Conservation (phyloP, 2,329 filamentous ascomycete species). For the Parastagonospora avenae region DNA sequence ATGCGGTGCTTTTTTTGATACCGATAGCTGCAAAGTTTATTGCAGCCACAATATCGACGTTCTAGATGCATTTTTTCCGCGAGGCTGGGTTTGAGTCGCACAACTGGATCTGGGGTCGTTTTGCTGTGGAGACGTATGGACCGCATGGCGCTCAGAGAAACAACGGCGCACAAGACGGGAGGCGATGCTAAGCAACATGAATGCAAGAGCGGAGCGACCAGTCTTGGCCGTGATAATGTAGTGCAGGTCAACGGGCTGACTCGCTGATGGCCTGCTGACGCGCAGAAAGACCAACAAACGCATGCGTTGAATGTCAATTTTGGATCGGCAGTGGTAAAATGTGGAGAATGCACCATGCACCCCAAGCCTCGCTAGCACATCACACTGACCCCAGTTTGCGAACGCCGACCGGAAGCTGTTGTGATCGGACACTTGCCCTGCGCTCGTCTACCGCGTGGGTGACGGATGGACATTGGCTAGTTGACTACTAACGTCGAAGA, state of each 20-base stretch:
- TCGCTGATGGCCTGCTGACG: constrained; percentile 10
- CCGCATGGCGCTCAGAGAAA: neutral
- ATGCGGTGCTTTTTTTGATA: neutral
- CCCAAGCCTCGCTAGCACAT: constrained; percentile 1
- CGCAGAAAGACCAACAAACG: constrained; percentile 6
- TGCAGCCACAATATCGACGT: neutral
- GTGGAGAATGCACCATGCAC: constrained; percentile 4
- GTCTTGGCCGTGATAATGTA: constrained; percentile 8
- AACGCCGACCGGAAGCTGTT: neutral
- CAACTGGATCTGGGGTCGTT: no score
- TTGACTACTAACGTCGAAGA: neutral
- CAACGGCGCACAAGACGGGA: constrained; percentile 1
- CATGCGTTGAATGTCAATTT: neutral
- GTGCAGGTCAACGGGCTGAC: neutral
- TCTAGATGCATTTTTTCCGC: constrained; percentile 1
- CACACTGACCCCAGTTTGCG: neutral
- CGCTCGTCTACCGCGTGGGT: neutral
- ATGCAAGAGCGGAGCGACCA: constrained; percentile 4
- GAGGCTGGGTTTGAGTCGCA: no score
- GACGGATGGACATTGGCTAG: neutral
- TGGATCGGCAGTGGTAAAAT: constrained; percentile 4
- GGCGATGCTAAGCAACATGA: neutral
- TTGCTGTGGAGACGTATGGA: no score
- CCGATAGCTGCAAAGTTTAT: neutral
- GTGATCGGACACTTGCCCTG: neutral